Base-by-base conservation (phyloP, 768 basidiomycete genomes). In the Tulasnella calospora region DNA sequence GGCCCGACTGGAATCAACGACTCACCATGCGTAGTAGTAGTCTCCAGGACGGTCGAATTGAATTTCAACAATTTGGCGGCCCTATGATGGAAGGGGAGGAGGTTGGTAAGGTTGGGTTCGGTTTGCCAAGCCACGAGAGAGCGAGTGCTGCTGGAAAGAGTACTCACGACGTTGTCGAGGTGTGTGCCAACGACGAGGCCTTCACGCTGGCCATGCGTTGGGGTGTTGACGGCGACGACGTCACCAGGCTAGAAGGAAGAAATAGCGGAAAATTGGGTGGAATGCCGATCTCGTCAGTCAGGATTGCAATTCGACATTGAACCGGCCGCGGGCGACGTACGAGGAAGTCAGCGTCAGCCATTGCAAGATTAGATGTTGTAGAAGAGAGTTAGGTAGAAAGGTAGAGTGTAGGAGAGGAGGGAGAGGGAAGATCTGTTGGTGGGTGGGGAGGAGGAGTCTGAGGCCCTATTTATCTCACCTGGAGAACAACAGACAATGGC, bases 161-260 rank as follows among this genome's bases (percentile, higher is more conserved):
- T 21, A 77, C 92, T 81, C 83, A 94, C 93, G 74, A 87, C 84
- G 81, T 87, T 86, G 88, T 95, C 94, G 78, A 88, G 81, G 85
- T 92, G 90, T 46, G 92, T 88, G 55, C 93, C 92, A 47, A 94
- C 85, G 80, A 94, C 94, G 78, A 94, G 88, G 74, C 94, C 94
- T 83, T 95, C 94, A 82, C 88, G 89, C 80, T 89, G 87, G 81
- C 91, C 92, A 79, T 87, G 87, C 40, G 84, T 74, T 51, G 89
- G 89, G 82, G 92, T 88, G 82, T 90, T 88, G 82, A 94, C 91
- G 77, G 92, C 87, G 84, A 95, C 93, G 82, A 94, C 87, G 83
- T 95, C 94, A 79, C 93, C 94, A 76, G 92, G 76, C 80, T 74
- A 36, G 30, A 76, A 12, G 67, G 75, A 67, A 72, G 41, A 30